Percentiles rank a stretch among this genome's conserved stretches.
Evolutionary conservation across 495 filamentous ascomycete species (phyloP).

Genomic region (Parmelia sp.): DNA sequence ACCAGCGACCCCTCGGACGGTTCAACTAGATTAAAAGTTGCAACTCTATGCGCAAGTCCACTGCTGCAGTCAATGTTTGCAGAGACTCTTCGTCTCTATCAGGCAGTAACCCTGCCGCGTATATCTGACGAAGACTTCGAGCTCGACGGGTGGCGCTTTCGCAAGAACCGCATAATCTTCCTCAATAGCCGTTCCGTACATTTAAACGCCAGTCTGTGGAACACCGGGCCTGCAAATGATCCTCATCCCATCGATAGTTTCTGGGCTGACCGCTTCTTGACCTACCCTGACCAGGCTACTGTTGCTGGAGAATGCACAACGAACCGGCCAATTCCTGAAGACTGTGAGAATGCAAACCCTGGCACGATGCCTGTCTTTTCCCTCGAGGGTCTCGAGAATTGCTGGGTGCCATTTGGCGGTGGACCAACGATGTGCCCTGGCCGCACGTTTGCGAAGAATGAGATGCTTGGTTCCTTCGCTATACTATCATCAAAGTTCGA

Average conservation of each 20-base stretch:
- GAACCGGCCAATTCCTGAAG: not conserved
- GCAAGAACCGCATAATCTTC: slow-evolving; percentile 9
- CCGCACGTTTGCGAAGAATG: slow-evolving; percentile 3
- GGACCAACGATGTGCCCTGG: not conserved
- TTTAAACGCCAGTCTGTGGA: slow-evolving; percentile 6
- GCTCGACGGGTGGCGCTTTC: not conserved
- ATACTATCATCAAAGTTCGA: slow-evolving; percentile 5
- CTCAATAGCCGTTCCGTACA: not conserved
- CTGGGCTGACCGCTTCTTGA: slow-evolving; percentile 9
- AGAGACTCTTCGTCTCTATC: slow-evolving; percentile 7
- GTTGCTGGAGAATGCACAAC: not conserved
- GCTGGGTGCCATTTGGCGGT: slow-evolving; percentile 8
- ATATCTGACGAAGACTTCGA: not conserved
- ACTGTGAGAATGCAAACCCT: not conserved
- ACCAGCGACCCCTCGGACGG: too few relatives aligned
- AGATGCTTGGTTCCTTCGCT: slow-evolving; percentile 9
- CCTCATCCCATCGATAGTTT: slow-evolving; percentile 6
- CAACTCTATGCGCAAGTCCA: not conserved
- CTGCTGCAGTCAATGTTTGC: slow-evolving; percentile 13
- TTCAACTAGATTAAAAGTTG: not conserved
- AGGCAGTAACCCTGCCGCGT: not conserved
- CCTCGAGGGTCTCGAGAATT: not conserved
- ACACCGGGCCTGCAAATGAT: not conserved
- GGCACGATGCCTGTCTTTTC: not conserved
- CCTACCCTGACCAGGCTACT: not conserved